Conservation (phyloP, 768 basidiomycete genomes). For the Hygrophoropsis aurantiaca region DNA sequence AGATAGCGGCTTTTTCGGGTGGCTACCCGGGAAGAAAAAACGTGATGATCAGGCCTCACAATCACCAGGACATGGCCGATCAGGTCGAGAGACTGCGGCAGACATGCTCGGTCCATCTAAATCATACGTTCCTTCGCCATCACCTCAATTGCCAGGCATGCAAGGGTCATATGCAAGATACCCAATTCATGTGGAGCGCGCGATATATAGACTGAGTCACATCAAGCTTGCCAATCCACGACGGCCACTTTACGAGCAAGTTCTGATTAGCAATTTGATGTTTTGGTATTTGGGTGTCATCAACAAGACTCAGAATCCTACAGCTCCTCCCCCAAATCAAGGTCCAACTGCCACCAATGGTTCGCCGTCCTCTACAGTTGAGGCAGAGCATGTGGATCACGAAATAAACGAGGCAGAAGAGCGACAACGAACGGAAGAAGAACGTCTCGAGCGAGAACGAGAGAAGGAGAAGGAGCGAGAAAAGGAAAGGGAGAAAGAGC, state of each 20-base stretch:
- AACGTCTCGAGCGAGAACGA: constrained; percentile 37
- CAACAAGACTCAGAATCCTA: constrained; percentile 76
- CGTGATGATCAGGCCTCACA: constrained; percentile 62
- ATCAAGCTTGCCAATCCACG: constrained; percentile 98
- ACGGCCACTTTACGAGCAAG: constrained; percentile 95
- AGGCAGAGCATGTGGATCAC: constrained; percentile 31
- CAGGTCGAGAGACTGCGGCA: constrained; percentile 83
- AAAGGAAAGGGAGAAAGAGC: constrained; percentile 20
- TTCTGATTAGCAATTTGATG: constrained; percentile 90
- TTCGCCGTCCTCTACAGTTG: constrained; percentile 27
- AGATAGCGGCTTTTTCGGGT: constrained; percentile 88
- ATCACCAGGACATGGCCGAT: constrained; percentile 34
- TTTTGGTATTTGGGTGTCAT: constrained; percentile 99
- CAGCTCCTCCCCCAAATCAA: constrained; percentile 34
- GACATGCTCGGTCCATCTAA: constrained; percentile 84
- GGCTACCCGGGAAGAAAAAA: constrained; percentile 89
- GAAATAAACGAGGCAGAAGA: constrained; percentile 42
- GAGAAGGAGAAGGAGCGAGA: constrained; percentile 23
- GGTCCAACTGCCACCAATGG: constrained; percentile 13
- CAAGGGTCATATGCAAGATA: constrained; percentile 69
- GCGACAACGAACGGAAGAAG: constrained; percentile 40
- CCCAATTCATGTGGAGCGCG: constrained; percentile 97
- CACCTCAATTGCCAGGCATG: constrained; percentile 43
- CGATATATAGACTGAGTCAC: constrained; percentile 95
- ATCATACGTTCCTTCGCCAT: constrained; percentile 56